Evolutionary conservation across 768 basidiomycete species (phyloP).

Genomic region (Clathrus columnatus): DNA sequence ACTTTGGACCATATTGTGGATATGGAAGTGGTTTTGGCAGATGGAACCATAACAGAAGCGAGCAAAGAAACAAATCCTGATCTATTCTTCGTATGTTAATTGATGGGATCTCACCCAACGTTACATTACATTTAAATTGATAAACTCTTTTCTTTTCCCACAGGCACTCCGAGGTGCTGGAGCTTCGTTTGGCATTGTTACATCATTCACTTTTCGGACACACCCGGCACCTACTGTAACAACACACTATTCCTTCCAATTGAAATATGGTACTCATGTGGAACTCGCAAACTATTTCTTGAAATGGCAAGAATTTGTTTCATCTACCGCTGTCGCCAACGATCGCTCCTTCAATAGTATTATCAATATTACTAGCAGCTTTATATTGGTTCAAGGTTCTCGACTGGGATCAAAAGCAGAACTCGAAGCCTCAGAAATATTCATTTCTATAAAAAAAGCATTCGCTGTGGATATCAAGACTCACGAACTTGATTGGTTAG

Average conservation of each 20-base stretch:
- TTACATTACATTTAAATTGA: too few relatives aligned
- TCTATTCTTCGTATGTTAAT: conserved; percentile 17
- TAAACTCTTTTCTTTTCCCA: too few relatives aligned
- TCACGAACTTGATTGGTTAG: background rate
- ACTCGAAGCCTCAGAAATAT: background rate
- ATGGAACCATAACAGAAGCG: conserved; percentile 17
- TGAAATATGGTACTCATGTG: background rate
- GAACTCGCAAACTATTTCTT: background rate
- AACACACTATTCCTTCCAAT: background rate
- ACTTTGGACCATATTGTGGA: conserved; percentile 22
- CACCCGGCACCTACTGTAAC: conserved; percentile 18
- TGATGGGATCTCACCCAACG: background rate
- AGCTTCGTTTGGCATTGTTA: conserved; percentile 24
- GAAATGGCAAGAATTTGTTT: conserved; percentile 2
- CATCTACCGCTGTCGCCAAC: background rate
- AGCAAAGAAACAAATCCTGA: conserved; percentile 19
- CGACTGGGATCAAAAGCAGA: background rate
- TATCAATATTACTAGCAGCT: background rate
- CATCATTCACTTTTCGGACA: conserved; percentile 21
- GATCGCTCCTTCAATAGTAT: background rate
- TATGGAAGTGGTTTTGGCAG: conserved; percentile 20
- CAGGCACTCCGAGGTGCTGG: conserved; percentile 25
- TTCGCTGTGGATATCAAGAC: background rate
- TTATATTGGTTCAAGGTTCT: background rate
- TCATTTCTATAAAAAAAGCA: background rate